These are phyloP conservation scores for Naganishia cerealis DNA, from an alignment of 1,284 basidiomycete genomes.

Conservation along the genomic window DNA sequence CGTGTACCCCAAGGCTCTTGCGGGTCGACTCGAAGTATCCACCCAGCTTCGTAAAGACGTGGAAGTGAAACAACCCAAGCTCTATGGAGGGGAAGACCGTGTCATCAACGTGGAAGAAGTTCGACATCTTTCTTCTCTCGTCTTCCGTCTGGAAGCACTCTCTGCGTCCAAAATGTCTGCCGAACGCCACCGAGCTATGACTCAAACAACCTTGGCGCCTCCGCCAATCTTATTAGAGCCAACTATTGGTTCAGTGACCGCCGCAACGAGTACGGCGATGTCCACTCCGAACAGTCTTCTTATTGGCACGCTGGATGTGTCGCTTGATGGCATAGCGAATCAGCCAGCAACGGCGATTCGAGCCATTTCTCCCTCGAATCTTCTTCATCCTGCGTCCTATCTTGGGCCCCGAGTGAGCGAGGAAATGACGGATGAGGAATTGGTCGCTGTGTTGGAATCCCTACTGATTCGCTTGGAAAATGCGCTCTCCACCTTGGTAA, in stretches of 20 bases:
- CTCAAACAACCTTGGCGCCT: slow-evolving; percentile 61
- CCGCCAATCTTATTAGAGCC: slow-evolving; percentile 60
- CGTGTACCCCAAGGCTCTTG: slow-evolving; percentile 76
- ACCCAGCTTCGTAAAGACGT: slow-evolving; percentile 57
- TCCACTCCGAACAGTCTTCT: slow-evolving; percentile 29
- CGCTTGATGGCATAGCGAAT: not conserved
- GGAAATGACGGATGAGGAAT: slow-evolving; percentile 72
- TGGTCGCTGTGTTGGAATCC: slow-evolving; percentile 72
- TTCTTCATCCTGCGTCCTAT: slow-evolving; percentile 61
- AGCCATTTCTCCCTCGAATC: slow-evolving; percentile 9
- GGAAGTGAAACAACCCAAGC: slow-evolving; percentile 55
- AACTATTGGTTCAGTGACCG: slow-evolving; percentile 30
- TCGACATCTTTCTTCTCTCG: slow-evolving; percentile 71
- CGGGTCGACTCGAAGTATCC: slow-evolving; percentile 67
- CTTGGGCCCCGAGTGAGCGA: slow-evolving; percentile 72
- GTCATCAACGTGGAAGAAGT: slow-evolving; percentile 74
- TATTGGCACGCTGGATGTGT: slow-evolving; percentile 37
- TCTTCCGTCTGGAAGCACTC: slow-evolving; percentile 79
- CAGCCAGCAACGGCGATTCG: slow-evolving; percentile 37
- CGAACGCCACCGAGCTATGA: slow-evolving; percentile 33
- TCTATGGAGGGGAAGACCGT: slow-evolving; percentile 62
- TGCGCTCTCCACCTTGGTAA: slow-evolving; percentile 64
- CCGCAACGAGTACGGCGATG: not conserved
- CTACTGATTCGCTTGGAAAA: slow-evolving; percentile 77
- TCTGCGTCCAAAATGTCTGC: slow-evolving; percentile 59